Percentiles rank a stretch among this genome's conserved stretches.
Conservation (phyloP, 805 yeast species). For the Scheffersomyces spartinae region DNA sequence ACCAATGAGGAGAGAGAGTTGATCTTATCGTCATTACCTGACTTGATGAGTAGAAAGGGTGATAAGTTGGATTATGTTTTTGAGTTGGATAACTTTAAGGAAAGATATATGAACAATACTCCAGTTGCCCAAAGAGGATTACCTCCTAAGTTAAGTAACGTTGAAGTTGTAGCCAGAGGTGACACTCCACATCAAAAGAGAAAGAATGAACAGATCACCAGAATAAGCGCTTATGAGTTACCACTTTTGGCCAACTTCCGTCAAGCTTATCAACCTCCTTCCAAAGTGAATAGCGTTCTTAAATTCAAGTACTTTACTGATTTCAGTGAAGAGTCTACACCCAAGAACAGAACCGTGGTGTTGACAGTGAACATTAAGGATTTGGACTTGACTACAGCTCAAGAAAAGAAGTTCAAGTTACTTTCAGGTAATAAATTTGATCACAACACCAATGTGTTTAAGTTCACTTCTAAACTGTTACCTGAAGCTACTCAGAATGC, state of each 20-base stretch:
- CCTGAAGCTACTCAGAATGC: conserved; percentile 82
- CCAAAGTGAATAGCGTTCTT: conserved; percentile 37
- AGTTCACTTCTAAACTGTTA: conserved; percentile 53
- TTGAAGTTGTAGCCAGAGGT: conserved; percentile 23
- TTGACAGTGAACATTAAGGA: conserved; percentile 42
- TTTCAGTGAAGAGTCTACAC: conserved; percentile 61
- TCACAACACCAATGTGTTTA: conserved; percentile 43
- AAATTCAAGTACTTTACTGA: conserved; percentile 56
- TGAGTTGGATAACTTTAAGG: conserved; percentile 31
- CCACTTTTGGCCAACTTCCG: conserved; percentile 74
- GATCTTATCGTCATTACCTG: too few relatives aligned
- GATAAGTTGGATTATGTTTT: conserved; percentile 30
- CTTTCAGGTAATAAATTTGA: conserved; percentile 74
- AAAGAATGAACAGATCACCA: conserved; percentile 60
- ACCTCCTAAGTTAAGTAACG: conserved; percentile 26
- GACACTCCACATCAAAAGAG: conserved; percentile 41
- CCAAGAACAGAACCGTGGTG: conserved; percentile 60
- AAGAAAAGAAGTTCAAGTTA: conserved; percentile 65
- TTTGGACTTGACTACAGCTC: conserved; percentile 38
- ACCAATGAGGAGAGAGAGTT: conserved; percentile 44
- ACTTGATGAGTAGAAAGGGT: too few relatives aligned
- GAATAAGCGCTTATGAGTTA: conserved; percentile 86
- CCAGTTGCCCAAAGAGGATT: conserved; percentile 23
- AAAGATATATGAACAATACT: conserved; percentile 28
- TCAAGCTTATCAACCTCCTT: conserved; percentile 47